Evolutionary conservation across 2,329 filamentous ascomycete species (phyloP), one percentile per base, ranked within the genome.

Genomic region (Neonectria sp.): DNA sequence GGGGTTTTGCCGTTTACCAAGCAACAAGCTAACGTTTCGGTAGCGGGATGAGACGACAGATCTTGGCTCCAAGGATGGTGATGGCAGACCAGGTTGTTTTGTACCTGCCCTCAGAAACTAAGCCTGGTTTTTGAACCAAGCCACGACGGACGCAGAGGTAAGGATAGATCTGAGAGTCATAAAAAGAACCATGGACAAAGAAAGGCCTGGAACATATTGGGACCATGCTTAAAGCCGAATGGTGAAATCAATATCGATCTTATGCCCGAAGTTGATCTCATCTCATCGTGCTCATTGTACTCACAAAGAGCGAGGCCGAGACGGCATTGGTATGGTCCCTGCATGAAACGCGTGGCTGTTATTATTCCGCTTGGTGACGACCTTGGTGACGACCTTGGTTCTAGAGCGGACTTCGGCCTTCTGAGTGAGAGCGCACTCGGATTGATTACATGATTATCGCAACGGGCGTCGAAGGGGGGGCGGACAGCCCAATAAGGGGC

Each of bases 61-160:
- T 59, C 13, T 37, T 48, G 27, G 45, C 33, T n/a, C 37, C 24
- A n/a, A 59, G 11, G 5, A 46, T 15, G 21, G 17, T 5, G n/a
- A 49, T 51, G 46, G 56, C 56, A 13, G 33, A 60, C 15, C 45
- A 27, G 4, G 45, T 60, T 49, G 46, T n/a, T 8, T n/a, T n/a
- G 31, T 27, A 52, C 52, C 24, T 60, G 15, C 46, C 56, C 17
- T 40, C 21, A 5, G 31, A 45, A 12, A 40, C 35, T 7, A 17
- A 15, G 24, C 4, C 21, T 13, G 31, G 21, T 21, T 29, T 13
- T 33, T 33, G 17, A 53, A 33, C 48, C 17, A 33, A 31, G 13
- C 27, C 48, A 51, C 2, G 45, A 27, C 45, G 1, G 24, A 24
- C n/a, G 11, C 13, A 25, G 13, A n/a, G 31, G 5, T 27, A 27